Conservation (phyloP, 208 protist species). For the Acanthamoeba royreba region DNA sequence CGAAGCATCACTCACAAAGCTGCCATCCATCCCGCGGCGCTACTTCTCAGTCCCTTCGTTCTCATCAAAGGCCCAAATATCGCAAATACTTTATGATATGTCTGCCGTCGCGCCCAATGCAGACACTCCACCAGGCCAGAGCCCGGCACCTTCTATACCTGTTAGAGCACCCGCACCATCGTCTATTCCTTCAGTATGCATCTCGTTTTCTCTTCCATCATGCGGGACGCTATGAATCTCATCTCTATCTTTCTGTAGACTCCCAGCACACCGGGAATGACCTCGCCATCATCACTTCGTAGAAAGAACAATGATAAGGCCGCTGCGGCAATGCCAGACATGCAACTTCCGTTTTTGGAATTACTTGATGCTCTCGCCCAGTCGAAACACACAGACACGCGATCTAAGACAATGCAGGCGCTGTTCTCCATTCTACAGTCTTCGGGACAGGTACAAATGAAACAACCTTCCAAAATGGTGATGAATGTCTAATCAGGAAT, state of each 20-base stretch:
- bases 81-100: constrained; percentile 6
- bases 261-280: not conserved
- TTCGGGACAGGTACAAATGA: not conserved
- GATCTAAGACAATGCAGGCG: constrained; percentile 24
- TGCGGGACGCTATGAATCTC: not conserved
- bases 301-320: not conserved
- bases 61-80: constrained; percentile 18
- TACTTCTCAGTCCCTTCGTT: constrained; percentile 25
- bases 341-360: constrained; percentile 5
- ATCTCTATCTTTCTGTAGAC: not conserved
- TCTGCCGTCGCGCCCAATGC: not conserved
- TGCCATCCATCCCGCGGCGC: not conserved
- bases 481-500: not conserved
- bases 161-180: not conserved
- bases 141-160: not conserved
- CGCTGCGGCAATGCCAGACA: not conserved
- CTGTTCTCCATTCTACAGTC: constrained; percentile 25
- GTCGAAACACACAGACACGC: constrained; percentile 37
- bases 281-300: constrained; percentile 3
- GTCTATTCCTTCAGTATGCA: not conserved
- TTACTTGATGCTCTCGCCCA: not conserved
- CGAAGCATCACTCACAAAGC: not conserved
- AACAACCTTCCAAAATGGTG: not conserved
- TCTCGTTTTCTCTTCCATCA: not conserved
- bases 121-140: not conserved